These are phyloP conservation scores for Polygonum maritimum DNA, from an alignment of 148 eudicot genomes.

Conservation along the genomic window DNA sequence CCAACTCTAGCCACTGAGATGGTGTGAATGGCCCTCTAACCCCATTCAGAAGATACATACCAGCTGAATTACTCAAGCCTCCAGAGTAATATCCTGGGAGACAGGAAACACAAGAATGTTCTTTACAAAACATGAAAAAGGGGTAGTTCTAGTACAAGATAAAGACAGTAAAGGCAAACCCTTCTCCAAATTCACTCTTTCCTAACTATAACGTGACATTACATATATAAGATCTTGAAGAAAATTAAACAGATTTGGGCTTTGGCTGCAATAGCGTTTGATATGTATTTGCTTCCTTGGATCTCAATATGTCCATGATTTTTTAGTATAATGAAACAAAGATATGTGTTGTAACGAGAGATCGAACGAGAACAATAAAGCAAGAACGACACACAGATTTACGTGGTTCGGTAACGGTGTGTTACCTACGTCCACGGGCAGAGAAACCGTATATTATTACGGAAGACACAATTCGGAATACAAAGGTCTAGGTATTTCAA, in stretches of 20 bases:
- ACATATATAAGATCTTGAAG: background rate
- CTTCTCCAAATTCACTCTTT: background rate
- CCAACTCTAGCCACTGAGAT: slow-evolving; percentile 85
- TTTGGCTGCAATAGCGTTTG: background rate
- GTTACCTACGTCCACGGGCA: too few relatives aligned
- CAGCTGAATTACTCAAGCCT: slow-evolving; percentile 22
- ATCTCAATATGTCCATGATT: background rate
- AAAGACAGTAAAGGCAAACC: background rate
- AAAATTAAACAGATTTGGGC: background rate
- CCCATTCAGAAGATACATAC: slow-evolving; percentile 38
- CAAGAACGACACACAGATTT: too few relatives aligned
- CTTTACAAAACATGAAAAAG: background rate
- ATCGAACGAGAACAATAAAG: too few relatives aligned
- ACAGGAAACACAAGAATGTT: background rate
- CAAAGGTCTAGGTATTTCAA: too few relatives aligned
- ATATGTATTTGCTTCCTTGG: background rate
- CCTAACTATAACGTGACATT: background rate
- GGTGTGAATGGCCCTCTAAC: slow-evolving; percentile 68
- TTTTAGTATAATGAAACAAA: background rate
- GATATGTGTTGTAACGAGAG: too few relatives aligned
- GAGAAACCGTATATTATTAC: too few relatives aligned
- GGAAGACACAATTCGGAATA: too few relatives aligned
- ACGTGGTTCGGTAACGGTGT: too few relatives aligned
- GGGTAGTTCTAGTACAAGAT: background rate
- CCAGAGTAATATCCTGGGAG: slow-evolving; percentile 33